Conservation (phyloP, 768 basidiomycete genomes). For the Suillus subluteus region DNA sequence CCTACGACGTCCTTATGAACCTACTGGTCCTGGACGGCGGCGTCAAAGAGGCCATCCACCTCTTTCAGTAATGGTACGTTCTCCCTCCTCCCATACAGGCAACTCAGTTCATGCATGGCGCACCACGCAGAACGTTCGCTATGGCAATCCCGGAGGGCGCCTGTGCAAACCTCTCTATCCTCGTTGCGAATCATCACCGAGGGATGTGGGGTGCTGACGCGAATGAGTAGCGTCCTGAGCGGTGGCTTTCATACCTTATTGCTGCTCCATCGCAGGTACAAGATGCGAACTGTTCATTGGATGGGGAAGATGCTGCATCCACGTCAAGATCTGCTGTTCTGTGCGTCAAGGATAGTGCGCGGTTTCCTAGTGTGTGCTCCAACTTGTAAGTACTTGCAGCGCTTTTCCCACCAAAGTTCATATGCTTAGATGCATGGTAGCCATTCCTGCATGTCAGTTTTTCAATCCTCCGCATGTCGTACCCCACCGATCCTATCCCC, state of each 20-base stretch:
- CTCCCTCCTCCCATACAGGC: neutral
- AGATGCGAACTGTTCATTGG: conserved; percentile 11
- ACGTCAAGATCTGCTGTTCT: neutral
- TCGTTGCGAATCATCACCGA: too few species aligned
- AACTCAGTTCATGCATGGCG: neutral
- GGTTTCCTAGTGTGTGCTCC: neutral
- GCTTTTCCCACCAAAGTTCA: neutral
- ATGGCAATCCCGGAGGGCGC: too few species aligned
- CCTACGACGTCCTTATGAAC: conserved; percentile 38
- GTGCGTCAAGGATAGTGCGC: conserved; percentile 25
- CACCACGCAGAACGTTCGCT: conserved; percentile 24
- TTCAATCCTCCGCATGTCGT: neutral
- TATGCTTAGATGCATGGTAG: neutral
- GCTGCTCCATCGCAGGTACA: conserved; percentile 28
- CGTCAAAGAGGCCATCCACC: conserved; percentile 42
- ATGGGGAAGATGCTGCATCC: conserved; percentile 20
- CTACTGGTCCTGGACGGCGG: conserved; percentile 43
- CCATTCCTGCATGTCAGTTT: neutral
- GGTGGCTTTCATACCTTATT: conserved; percentile 45
- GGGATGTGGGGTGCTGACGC: conserved; percentile 33
- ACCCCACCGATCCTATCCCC: neutral
- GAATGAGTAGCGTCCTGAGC: conserved; percentile 52
- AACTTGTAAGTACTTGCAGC: neutral
- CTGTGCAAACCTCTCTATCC: too few species aligned
- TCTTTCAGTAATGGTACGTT: conserved; percentile 24